A percentile compares a stretch with the other conserved stretches of the same genome.
Conservation (phyloP, 2,329 filamentous ascomycete genomes). For the Chaetomium olivaceum region DNA sequence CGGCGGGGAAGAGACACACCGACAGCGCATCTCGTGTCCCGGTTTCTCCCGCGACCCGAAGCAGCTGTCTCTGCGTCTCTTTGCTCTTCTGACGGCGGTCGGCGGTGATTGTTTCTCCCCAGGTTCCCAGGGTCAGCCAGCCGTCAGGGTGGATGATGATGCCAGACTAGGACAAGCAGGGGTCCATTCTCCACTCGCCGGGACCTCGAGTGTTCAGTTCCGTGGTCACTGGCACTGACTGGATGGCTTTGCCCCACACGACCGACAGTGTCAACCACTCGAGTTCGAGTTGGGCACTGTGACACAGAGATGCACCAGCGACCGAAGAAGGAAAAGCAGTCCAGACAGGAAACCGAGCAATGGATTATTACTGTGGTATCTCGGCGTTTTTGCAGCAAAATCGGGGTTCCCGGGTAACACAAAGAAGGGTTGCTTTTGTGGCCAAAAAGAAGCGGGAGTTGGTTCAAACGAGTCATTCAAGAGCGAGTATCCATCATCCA, state of each 20-base stretch:
- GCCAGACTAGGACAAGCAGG: constrained; percentile 11
- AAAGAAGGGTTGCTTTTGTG: not conserved
- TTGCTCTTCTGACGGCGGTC: not conserved
- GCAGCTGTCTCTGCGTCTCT: not conserved
- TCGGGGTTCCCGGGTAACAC: not conserved
- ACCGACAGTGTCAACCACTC: not conserved
- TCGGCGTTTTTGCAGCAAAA: not conserved
- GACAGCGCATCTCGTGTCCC: not conserved
- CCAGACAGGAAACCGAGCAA: not conserved
- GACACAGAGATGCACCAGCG: constrained; percentile 19
- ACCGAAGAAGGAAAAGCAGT: constrained; percentile 11
- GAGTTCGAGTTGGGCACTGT: constrained; percentile 6
- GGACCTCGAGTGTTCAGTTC: constrained; percentile 10
- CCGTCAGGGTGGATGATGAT: not conserved
- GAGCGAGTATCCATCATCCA: not conserved
- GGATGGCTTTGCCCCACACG: not conserved
- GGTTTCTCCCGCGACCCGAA: constrained; percentile 6
- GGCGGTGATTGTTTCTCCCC: not conserved
- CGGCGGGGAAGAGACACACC: not conserved
- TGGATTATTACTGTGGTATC: no score
- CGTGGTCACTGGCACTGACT: not conserved
- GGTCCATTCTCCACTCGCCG: constrained; percentile 22
- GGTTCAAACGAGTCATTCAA: not conserved
- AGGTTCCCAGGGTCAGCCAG: not conserved
- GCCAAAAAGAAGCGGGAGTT: not conserved